Evolutionary conservation across 768 basidiomycete genomes (phyloP).

Genomic region (Mycena venus): DNA sequence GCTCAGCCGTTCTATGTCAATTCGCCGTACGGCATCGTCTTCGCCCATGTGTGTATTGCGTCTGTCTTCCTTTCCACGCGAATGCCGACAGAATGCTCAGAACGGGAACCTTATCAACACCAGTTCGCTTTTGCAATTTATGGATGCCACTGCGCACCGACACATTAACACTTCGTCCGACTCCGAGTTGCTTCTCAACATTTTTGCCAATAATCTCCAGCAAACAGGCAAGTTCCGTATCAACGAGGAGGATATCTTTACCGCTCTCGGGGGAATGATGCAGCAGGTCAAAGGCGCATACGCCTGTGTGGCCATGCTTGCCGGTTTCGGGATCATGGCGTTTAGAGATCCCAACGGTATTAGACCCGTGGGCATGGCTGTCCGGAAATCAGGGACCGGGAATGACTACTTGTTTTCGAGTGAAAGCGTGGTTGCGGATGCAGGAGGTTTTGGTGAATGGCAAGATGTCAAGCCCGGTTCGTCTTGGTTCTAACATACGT

Average conservation of each 20-base stretch:
- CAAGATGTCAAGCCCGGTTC: slow-evolving; percentile 91
- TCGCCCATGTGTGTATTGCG: slow-evolving; percentile 81
- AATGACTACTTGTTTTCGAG: slow-evolving; percentile 93
- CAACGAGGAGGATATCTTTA: slow-evolving; percentile 99
- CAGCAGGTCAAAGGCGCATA: slow-evolving; percentile 92
- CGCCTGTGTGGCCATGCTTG: slow-evolving; percentile 98
- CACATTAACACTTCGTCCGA: slow-evolving; percentile 99
- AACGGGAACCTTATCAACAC: slow-evolving; percentile 99
- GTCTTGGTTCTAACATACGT: slow-evolving; percentile 32
- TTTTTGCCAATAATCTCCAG: slow-evolving; percentile 97
- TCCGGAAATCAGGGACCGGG: slow-evolving; percentile 69
- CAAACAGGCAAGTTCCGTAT: slow-evolving; percentile 99
- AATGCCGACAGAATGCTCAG: slow-evolving; percentile 55
- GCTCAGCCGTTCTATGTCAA: slow-evolving; percentile 99
- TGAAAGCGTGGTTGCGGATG: slow-evolving; percentile 97
- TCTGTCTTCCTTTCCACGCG: slow-evolving; percentile 1
- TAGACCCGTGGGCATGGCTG: slow-evolving; percentile 90
- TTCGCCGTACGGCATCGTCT: slow-evolving; percentile 98
- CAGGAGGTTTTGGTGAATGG: slow-evolving; percentile 92
- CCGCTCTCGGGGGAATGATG: slow-evolving; percentile 92
- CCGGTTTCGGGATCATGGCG: slow-evolving; percentile 97
- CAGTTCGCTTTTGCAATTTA: slow-evolving; percentile 84
- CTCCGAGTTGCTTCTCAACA: slow-evolving; percentile 96
- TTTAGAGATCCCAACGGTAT: slow-evolving; percentile 99
- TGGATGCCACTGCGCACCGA: slow-evolving; percentile 96